Percentiles rank a stretch among this genome's conserved stretches.
Conservation (phyloP, 805 yeast genomes). For the Candida cerambycidarum region DNA sequence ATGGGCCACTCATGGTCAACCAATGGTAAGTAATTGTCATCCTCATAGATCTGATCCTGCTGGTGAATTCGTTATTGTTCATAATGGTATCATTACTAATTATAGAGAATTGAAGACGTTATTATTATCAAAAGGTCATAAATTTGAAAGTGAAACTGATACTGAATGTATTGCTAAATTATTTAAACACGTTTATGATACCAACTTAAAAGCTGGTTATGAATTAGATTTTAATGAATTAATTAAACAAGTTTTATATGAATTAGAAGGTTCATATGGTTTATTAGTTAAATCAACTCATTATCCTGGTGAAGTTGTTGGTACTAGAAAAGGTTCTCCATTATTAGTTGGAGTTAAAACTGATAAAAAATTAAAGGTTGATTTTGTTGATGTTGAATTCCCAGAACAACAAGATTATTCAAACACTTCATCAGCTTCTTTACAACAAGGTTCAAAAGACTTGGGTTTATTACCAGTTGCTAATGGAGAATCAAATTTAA, state of each 20-base stretch:
- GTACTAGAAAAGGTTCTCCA: constrained; percentile 98
- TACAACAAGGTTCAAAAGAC: constrained; percentile 20
- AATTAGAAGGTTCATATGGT: constrained; percentile 97
- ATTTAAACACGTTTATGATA: constrained; percentile 85
- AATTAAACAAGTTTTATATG: constrained; percentile 88
- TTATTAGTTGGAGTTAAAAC: constrained; percentile 96
- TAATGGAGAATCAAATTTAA: constrained; percentile 54
- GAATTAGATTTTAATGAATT: constrained; percentile 86
- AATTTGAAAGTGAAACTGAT: constrained; percentile 91
- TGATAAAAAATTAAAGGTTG: constrained; percentile 92
- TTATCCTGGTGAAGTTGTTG: constrained; percentile 94
- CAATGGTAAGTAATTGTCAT: constrained; percentile 83
- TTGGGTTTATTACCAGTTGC: constrained; percentile 53
- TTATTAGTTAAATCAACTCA: constrained; percentile 86
- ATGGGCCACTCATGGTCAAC: constrained; percentile 99
- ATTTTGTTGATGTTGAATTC: constrained; percentile 97
- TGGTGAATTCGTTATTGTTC: constrained; percentile 89
- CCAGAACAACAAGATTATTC: constrained; percentile 51
- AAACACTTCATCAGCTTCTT: constrained; percentile 11
- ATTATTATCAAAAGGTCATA: constrained; percentile 73
- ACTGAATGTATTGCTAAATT: constrained; percentile 97
- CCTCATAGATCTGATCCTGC: constrained; percentile 88
- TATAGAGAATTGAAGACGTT: constrained; percentile 87
- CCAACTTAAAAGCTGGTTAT: constrained; percentile 67
- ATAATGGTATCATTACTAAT: constrained; percentile 97